phyloP scores from a whole-genome alignment of 768 basidiomycete genomes.

The Psilocybe cubensis region DNA sequence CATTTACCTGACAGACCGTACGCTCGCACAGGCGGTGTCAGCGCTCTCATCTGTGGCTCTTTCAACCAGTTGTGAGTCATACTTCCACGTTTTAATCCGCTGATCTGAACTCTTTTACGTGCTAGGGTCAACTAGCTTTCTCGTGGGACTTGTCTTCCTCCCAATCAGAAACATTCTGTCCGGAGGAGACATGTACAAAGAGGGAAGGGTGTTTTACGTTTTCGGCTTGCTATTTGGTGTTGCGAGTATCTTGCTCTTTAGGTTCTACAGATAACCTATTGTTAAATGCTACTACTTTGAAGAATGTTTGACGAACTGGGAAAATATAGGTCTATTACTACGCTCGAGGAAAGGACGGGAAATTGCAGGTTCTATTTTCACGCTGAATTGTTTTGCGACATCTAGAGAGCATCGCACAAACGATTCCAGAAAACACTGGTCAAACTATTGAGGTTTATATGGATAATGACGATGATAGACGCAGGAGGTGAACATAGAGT shows the following conservation, averaged over 20 bases:
- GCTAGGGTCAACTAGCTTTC: conserved; percentile 84
- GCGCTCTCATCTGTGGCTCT: conserved; percentile 77
- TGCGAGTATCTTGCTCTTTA: conserved; percentile 39
- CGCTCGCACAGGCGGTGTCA: conserved; percentile 63
- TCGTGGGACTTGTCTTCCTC: conserved; percentile 84
- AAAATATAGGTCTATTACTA: too few relatives aligned
- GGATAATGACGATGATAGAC: too few relatives aligned
- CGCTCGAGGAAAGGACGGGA: too few relatives aligned
- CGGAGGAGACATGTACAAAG: conserved; percentile 58
- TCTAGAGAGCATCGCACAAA: conserved; percentile 80
- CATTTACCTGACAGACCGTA: background rate
- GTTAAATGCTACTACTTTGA: too few relatives aligned
- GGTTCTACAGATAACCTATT: conserved; percentile 39
- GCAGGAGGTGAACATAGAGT: too few relatives aligned
- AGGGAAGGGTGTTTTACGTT: conserved; percentile 87
- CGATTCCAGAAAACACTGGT: conserved; percentile 71
- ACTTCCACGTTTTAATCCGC: background rate
- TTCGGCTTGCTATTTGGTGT: conserved; percentile 64
- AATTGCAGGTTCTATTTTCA: conserved; percentile 82
- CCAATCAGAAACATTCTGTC: conserved; percentile 82
- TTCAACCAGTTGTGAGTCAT: conserved; percentile 66
- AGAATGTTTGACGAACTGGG: conserved; percentile 32
- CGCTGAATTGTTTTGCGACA: conserved; percentile 78
- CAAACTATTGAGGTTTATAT: too few relatives aligned
- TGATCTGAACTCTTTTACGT: background rate